Evolutionary conservation across 805 yeast genomes (phyloP).

Genomic region (Kurtzmaniella fragi): DNA sequence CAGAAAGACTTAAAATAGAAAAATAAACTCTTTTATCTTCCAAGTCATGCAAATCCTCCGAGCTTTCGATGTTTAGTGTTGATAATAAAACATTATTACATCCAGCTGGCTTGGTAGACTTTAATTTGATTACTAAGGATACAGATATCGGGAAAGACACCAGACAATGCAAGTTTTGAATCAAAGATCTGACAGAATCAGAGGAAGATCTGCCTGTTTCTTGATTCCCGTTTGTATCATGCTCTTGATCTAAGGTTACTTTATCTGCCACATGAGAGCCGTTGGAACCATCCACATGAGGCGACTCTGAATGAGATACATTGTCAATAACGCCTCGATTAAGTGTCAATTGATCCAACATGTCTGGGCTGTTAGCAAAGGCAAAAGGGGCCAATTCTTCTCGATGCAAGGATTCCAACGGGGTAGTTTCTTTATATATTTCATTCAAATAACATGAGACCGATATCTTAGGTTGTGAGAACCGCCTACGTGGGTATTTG

Average conservation of each 20-base stretch:
- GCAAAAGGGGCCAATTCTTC: not conserved
- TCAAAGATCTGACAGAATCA: not conserved
- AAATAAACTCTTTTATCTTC: constrained; percentile 12
- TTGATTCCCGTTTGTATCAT: not conserved
- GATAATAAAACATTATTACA: constrained; percentile 41
- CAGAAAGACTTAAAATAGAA: constrained; percentile 16
- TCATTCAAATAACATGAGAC: constrained; percentile 16
- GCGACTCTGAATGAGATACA: not conserved
- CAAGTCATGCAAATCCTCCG: constrained; percentile 30
- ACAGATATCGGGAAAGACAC: constrained; percentile 23
- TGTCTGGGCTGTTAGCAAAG: no score
- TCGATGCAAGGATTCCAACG: not conserved
- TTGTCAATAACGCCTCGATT: not conserved
- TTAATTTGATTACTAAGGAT: constrained; percentile 41
- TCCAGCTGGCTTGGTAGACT: constrained; percentile 47
- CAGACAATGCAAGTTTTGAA: constrained; percentile 1
- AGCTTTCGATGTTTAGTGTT: constrained; percentile 43
- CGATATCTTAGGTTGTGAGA: constrained; percentile 19
- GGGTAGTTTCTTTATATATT: not conserved
- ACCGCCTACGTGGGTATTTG: constrained; percentile 26
- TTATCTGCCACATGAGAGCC: not conserved
- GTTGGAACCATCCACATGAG: not conserved
- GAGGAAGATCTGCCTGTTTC: constrained; percentile 1
- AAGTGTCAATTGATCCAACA: no score
- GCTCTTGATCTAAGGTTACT: not conserved